Evolutionary conservation across 2,329 filamentous ascomycete genomes (phyloP), one percentile per base, ranked within the genome.

Genomic region (Byssothecium circinans): DNA sequence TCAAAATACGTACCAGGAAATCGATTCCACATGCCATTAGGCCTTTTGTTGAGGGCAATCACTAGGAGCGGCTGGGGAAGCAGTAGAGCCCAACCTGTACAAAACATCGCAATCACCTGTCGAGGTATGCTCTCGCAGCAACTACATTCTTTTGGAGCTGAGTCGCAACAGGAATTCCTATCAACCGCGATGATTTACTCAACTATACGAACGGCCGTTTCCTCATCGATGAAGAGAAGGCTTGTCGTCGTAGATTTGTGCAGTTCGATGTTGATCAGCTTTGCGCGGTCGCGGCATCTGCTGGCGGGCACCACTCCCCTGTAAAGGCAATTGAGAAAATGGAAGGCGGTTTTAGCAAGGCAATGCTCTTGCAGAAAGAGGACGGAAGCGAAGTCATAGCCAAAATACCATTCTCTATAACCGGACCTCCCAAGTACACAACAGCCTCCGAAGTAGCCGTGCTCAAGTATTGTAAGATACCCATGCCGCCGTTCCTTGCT

Each of bases 361-460:
- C n/a, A n/a, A n/a, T n/a, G n/a, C n/a, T n/a, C n/a, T n/a, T n/a
- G n/a, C n/a, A n/a, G n/a, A n/a, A n/a, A n/a, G n/a, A n/a, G n/a
- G n/a, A n/a, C n/a, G 50, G 45, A 10, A 51, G 46, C 11, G 50
- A 58, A 41, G 2, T 56, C 14, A 36, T 57, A 38, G 57, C 50
- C 12, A 60, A 60, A 40, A 49, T 57, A 14, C 55, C 68, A 0
- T 67, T 64, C 50, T 58, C 62, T 7, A 67, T 64, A 47, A 61
- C 65, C 33, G 65, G 69, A 4, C 52, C 53, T 6, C 46, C 56
- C 1, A 61, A 64, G 37, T 65, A 64, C 33, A 64, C 58, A 4
- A 71, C 67, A 8, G 67, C 67, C 1, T 69, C 66, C 41, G 65
- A 69, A 48, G 67, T 66, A 8, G 69, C 69, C 17, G 65, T 68